Percentiles rank a stretch among this genome's conserved stretches.
These are phyloP conservation scores for Xylaria sp. DNA, from an alignment of 2,329 filamentous ascomycete species.

Conservation along the genomic window DNA sequence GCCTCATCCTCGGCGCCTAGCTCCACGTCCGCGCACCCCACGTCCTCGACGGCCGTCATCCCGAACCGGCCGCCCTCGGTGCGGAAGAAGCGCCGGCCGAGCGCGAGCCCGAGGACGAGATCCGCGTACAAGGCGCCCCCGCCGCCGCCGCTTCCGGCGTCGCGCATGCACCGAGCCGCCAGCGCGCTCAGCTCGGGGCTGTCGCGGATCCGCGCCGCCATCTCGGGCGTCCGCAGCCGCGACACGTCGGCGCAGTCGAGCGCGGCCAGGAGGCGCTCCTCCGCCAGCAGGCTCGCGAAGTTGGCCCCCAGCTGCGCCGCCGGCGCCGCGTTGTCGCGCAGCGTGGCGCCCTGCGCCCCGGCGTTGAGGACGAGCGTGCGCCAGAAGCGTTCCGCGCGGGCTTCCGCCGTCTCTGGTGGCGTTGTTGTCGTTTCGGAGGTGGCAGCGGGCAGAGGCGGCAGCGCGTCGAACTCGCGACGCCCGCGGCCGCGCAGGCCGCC, in stretches of 20 bases:
- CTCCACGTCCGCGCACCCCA: conserved; percentile 11
- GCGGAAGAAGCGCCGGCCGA: conserved; percentile 28
- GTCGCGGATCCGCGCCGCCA: conserved; percentile 13
- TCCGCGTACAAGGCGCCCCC: conserved; percentile 14
- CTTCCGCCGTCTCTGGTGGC: conserved; percentile 1
- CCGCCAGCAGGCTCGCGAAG: conserved; percentile 25
- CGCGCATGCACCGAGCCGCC: conserved; percentile 11
- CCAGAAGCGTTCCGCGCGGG: conserved; percentile 24
- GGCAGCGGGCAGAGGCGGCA: neutral
- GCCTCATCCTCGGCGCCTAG: conserved; percentile 4
- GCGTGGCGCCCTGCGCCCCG: neutral
- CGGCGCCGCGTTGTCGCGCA: conserved; percentile 1
- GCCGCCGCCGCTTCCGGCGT: too few relatives aligned
- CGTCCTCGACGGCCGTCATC: conserved; percentile 29
- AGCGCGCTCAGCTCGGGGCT: conserved; percentile 16
- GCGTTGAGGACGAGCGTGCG: conserved; percentile 25
- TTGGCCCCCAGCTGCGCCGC: conserved; percentile 1
- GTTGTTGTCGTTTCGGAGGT: too few relatives aligned
- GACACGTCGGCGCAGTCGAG: conserved; percentile 18
- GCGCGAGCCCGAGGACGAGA: conserved; percentile 5
- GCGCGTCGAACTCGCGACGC: conserved; percentile 22
- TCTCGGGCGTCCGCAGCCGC: conserved; percentile 18
- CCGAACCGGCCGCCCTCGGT: conserved; percentile 30
- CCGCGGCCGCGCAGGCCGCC: conserved; percentile 13
- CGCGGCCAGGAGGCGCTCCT: conserved; percentile 18